phyloP scores from a whole-genome alignment of 1,139 yeast genomes.

The Geotrichum bryndzae region DNA sequence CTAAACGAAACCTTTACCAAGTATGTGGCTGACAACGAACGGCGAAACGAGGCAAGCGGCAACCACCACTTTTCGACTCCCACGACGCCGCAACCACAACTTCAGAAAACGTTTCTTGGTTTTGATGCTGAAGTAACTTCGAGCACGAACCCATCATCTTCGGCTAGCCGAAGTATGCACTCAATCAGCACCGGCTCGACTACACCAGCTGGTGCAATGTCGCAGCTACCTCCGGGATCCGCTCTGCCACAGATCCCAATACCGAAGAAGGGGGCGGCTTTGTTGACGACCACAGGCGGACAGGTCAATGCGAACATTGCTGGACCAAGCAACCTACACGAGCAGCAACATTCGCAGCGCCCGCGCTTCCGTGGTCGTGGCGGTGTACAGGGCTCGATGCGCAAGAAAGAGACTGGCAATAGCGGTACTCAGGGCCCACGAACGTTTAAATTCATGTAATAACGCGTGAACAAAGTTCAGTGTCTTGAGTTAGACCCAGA shows the following conservation, averaged over 20 bases:
- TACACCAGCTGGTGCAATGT: background rate
- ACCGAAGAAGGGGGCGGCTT: background rate
- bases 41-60: background rate
- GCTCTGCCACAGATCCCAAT: background rate
- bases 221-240: background rate
- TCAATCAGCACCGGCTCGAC: background rate
- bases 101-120: conserved; percentile 2
- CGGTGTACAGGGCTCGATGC: conserved; percentile 31
- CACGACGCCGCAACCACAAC: background rate
- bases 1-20: conserved; percentile 21
- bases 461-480: background rate
- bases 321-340: conserved; percentile 8
- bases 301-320: conserved; percentile 7
- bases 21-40: background rate
- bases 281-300: background rate
- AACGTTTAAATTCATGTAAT: background rate
- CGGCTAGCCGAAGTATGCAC: background rate
- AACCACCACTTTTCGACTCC: background rate
- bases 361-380: conserved; percentile 33
- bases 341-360: conserved; percentile 13
- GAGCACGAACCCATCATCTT: background rate
- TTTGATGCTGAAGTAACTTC: background rate
- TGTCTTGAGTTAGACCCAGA: background rate
- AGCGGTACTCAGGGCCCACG: background rate
- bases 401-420: conserved; percentile 2